Percentiles rank a stretch among this genome's conserved stretches.
These are phyloP conservation scores for Penicillium coffeae DNA, from an alignment of 495 filamentous ascomycete species.

Conservation along the genomic window DNA sequence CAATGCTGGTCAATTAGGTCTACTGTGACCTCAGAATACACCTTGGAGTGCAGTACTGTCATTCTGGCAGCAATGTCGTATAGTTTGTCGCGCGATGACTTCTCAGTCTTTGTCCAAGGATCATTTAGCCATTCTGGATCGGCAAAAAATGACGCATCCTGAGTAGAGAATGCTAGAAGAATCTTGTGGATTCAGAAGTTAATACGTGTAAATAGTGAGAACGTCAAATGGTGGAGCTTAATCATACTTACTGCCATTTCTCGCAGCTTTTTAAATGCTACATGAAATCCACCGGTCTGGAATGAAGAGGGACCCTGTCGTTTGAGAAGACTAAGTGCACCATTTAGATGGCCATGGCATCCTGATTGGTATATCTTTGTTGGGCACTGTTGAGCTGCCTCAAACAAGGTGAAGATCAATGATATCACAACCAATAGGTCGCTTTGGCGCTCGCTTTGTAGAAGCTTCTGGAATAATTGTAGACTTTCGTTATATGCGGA, in stretches of 20 bases:
- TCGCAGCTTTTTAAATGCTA: constrained; percentile 3
- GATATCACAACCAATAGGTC: constrained; percentile 2
- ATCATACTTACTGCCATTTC: constrained; percentile 7
- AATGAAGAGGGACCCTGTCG: constrained; percentile 1
- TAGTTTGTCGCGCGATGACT: constrained; percentile 1
- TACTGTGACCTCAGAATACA: background rate
- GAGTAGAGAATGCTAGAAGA: background rate
- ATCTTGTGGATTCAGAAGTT: background rate
- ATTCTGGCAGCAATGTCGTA: constrained; percentile 1
- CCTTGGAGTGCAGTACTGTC: background rate
- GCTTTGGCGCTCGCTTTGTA: background rate
- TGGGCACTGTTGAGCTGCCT: constrained; percentile 1
- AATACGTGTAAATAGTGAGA: background rate
- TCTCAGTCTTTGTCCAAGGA: background rate
- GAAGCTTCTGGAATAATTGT: background rate
- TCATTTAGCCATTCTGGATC: background rate
- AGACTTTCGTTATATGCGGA: constrained; percentile 5
- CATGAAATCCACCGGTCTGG: constrained; percentile 3
- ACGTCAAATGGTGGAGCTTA: no score
- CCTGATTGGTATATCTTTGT: constrained; percentile 1
- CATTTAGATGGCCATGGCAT: constrained; percentile 4
- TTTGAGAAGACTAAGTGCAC: background rate
- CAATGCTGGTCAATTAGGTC: background rate
- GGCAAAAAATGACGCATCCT: background rate
- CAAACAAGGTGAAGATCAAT: constrained; percentile 7